These are phyloP conservation scores for Solanum aculeatissimum DNA, from an alignment of 305 asterid species.

Conservation along the genomic window DNA sequence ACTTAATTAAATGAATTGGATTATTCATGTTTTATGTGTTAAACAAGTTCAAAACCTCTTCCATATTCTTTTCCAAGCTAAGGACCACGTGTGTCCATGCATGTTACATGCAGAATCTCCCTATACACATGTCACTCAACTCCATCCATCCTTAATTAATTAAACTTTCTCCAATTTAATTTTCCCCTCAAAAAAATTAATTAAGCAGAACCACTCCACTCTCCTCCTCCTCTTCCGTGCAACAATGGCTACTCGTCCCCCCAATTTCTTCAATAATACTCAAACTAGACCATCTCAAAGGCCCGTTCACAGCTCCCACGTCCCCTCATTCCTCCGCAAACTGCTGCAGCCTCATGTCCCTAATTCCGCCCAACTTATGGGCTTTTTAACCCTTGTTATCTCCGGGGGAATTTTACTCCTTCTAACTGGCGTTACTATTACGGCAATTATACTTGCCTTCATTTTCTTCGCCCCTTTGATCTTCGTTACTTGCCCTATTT, in stretches of 20 bases:
- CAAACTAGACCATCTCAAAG: conserved; percentile 5
- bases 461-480: conserved; percentile 49
- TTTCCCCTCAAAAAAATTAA: neutral
- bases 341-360: conserved; percentile 21
- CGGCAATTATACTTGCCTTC: conserved; percentile 18
- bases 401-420: conserved; percentile 63
- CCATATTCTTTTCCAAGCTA: neutral
- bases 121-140: conserved; percentile 12
- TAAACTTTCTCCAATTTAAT: neutral
- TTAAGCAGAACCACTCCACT: neutral
- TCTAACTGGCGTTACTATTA: conserved; percentile 43
- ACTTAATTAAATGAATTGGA: neutral
- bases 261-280: neutral
- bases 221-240: neutral
- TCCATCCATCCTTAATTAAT: neutral
- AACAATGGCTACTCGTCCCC: conserved; percentile 20
- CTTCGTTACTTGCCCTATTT: conserved; percentile 53
- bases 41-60: neutral
- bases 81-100: conserved; percentile 16
- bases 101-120: conserved; percentile 10
- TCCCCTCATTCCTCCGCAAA: conserved; percentile 8
- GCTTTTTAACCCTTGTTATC: conserved; percentile 23
- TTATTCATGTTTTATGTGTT: neutral
- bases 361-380: conserved; percentile 27
- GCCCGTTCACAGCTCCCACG: neutral